Conservation (phyloP, 345 rosid species). For the Rhodamnia rubescens region DNA sequence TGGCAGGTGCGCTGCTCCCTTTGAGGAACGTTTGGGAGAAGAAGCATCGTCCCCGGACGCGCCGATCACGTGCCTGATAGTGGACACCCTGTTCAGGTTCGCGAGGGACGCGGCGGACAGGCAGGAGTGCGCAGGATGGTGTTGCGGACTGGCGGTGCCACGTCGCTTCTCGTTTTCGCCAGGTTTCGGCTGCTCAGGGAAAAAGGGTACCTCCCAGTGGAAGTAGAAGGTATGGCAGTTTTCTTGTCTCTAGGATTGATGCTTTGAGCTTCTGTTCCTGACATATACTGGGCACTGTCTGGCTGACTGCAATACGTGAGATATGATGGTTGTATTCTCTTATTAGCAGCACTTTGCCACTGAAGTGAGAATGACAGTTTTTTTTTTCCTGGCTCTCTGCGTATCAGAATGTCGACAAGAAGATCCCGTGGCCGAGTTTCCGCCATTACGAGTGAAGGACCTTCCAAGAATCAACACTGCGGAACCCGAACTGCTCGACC, state of each 20-base stretch:
- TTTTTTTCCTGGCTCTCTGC: background rate
- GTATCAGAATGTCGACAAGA: slow-evolving; percentile 25
- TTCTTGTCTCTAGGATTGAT: background rate
- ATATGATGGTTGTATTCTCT: background rate
- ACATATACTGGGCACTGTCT: background rate
- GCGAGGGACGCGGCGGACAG: slow-evolving; percentile 13
- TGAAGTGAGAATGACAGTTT: background rate
- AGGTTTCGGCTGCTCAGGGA: slow-evolving; percentile 18
- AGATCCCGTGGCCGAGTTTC: slow-evolving; percentile 22
- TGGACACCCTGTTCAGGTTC: slow-evolving; percentile 17
- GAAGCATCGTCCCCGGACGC: slow-evolving; percentile 1
- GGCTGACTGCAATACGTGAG: background rate
- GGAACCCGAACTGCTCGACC: background rate
- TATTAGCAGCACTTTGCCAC: background rate
- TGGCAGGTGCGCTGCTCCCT: slow-evolving; percentile 6
- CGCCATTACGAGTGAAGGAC: slow-evolving; percentile 39
- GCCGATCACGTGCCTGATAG: slow-evolving; percentile 11
- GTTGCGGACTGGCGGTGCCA: slow-evolving; percentile 23
- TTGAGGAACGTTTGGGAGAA: slow-evolving; percentile 14
- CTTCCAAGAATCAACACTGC: slow-evolving; percentile 9
- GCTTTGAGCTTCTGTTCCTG: background rate
- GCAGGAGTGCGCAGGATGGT: slow-evolving; percentile 20
- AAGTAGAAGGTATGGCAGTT: background rate
- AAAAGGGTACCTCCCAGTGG: slow-evolving; percentile 27
- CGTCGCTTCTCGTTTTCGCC: slow-evolving; percentile 19